A percentile compares a stretch with the other conserved stretches of the same genome.
Conservation (phyloP, 352 stramenopile species). For the Pythium volutum region DNA sequence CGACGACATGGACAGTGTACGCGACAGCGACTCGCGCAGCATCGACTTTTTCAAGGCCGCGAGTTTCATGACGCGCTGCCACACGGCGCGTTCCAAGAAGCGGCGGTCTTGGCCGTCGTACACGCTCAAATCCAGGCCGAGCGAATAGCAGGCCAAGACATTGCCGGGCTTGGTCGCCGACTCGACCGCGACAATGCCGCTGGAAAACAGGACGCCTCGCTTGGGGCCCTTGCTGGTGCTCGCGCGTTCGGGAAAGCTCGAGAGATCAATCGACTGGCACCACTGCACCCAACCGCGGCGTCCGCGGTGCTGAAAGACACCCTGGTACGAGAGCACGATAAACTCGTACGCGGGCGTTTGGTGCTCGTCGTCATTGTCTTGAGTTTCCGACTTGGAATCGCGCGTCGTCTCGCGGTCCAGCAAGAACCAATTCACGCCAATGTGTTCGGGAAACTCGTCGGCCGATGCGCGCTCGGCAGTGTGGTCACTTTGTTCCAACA, state of each 20-base stretch:
- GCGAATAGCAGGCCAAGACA: slow-evolving; percentile 17
- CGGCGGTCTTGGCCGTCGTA: slow-evolving; percentile 5
- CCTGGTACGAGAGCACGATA: slow-evolving; percentile 26
- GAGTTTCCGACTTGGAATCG: background rate
- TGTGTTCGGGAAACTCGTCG: slow-evolving; percentile 11
- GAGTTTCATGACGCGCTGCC: slow-evolving; percentile 26
- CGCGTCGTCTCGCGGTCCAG: slow-evolving; percentile 4
- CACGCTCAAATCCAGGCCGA: slow-evolving; percentile 16
- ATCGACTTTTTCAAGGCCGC: slow-evolving; percentile 22
- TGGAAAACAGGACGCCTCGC: slow-evolving; percentile 19
- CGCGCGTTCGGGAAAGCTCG: background rate
- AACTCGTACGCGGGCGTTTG: slow-evolving; percentile 6
- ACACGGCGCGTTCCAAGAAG: slow-evolving; percentile 23
- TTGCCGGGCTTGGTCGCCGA: slow-evolving; percentile 16
- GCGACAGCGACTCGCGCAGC: slow-evolving; percentile 12
- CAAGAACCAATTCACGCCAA: slow-evolving; percentile 22
- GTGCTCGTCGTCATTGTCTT: too few species aligned
- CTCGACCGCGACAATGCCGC: slow-evolving; percentile 23
- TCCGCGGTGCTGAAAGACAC: slow-evolving; percentile 23
- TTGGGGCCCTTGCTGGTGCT: background rate
- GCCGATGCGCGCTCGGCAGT: background rate
- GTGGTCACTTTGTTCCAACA: background rate
- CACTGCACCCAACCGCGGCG: slow-evolving; percentile 27
- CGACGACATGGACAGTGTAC: slow-evolving; percentile 20
- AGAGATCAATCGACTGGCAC: slow-evolving; percentile 28